Evolutionary conservation across 768 basidiomycete species (phyloP).

Genomic region (Clathrus columnatus): DNA sequence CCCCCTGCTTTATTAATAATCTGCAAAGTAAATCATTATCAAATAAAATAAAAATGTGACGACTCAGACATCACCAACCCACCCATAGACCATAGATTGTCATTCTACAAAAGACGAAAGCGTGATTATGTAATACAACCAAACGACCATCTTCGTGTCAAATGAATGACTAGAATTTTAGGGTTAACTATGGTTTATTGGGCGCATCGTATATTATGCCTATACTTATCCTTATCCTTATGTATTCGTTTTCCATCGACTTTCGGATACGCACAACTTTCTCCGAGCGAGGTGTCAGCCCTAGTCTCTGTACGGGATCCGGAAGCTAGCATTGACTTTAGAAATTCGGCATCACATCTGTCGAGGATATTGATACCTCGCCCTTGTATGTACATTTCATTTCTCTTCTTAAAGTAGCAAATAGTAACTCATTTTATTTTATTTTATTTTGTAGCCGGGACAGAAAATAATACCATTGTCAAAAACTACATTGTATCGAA

Average conservation of each 20-base stretch:
- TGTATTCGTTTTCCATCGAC: conserved; percentile 14
- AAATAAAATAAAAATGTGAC: neutral
- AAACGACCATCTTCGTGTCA: neutral
- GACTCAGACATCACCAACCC: too few relatives aligned
- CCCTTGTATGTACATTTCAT: conserved; percentile 43
- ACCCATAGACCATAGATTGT: conserved; percentile 80
- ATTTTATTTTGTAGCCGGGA: conserved; percentile 53
- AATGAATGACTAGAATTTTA: neutral
- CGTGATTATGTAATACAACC: neutral
- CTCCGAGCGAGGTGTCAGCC: conserved; percentile 39
- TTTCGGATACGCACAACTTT: conserved; percentile 31
- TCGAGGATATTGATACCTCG: conserved; percentile 83
- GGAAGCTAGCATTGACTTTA: conserved; percentile 55
- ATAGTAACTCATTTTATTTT: conserved; percentile 8
- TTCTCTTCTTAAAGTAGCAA: conserved; percentile 1
- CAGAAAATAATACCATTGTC: conserved; percentile 72
- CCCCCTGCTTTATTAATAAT: conserved; percentile 99
- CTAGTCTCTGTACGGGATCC: conserved; percentile 55
- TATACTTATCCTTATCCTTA: neutral
- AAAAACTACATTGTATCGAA: conserved; percentile 72
- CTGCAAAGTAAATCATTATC: conserved; percentile 28
- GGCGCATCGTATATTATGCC: neutral
- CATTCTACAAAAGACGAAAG: conserved; percentile 33
- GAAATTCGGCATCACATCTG: conserved; percentile 61
- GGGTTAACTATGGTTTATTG: too few relatives aligned